Percentiles rank a stretch among this genome's conserved stretches.
phyloP scores from a whole-genome alignment of 1,284 basidiomycete species.

The Ceratobasidium sp. region DNA sequence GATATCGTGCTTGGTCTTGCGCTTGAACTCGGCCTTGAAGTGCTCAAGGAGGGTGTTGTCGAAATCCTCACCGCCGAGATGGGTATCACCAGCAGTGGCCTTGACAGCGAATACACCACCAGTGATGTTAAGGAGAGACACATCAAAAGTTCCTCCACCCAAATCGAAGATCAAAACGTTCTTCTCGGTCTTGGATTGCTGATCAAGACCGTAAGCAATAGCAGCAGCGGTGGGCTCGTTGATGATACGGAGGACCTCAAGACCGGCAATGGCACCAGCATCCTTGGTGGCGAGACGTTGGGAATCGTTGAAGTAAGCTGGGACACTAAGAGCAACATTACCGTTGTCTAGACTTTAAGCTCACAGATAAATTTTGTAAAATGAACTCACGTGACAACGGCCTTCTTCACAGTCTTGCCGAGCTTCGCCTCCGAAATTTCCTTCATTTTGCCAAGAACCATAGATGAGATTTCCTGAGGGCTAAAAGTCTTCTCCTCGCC shows the following conservation, averaged over 20 bases:
- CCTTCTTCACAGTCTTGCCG: slow-evolving; percentile 68
- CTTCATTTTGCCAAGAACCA: slow-evolving; percentile 99
- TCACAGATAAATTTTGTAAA: slow-evolving; percentile 44
- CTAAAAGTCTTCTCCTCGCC: slow-evolving; percentile 65
- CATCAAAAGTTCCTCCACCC: slow-evolving; percentile 86
- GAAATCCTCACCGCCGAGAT: slow-evolving; percentile 89
- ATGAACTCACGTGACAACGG: slow-evolving; percentile 61
- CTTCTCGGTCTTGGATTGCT: slow-evolving; percentile 89
- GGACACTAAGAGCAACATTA: slow-evolving; percentile 60
- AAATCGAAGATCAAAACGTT: slow-evolving; percentile 99
- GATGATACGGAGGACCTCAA: slow-evolving; percentile 73
- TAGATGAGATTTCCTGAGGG: slow-evolving; percentile 85
- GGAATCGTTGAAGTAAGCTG: slow-evolving; percentile 74
- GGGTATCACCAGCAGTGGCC: slow-evolving; percentile 64
- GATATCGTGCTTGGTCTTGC: slow-evolving; percentile 83
- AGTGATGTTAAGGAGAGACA: slow-evolving; percentile 67
- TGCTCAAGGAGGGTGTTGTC: slow-evolving; percentile 98
- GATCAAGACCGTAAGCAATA: slow-evolving; percentile 64
- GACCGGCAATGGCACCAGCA: slow-evolving; percentile 66
- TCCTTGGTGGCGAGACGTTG: slow-evolving; percentile 70
- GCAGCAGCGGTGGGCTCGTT: slow-evolving; percentile 64
- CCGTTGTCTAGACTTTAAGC: neutral
- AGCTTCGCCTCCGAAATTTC: slow-evolving; percentile 72
- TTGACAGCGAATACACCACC: slow-evolving; percentile 70
- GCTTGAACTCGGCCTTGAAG: slow-evolving; percentile 94